phyloP scores from a whole-genome alignment of 2,329 filamentous ascomycete genomes.

The Colletotrichum acutatum region DNA sequence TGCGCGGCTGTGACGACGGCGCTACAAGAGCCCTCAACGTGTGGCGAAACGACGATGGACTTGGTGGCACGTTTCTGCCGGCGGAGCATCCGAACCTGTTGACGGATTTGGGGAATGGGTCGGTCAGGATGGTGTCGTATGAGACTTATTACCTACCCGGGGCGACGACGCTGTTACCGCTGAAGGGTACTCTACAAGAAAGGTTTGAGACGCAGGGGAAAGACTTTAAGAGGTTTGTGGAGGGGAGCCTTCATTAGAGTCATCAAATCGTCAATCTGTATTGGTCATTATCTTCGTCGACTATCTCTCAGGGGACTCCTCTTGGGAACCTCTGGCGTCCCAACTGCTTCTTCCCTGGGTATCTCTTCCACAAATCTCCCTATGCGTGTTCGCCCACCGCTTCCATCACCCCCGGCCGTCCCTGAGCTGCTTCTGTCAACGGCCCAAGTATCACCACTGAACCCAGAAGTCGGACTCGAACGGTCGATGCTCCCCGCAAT shows the following conservation, averaged over 20 bases:
- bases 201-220: not conserved
- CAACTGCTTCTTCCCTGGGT: slow-evolving; percentile 7
- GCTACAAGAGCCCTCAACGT: not conserved
- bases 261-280: not conserved
- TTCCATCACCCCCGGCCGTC: not conserved
- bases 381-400: not conserved
- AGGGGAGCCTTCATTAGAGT: not conserved
- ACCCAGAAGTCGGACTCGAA: slow-evolving; percentile 40
- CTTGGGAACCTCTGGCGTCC: slow-evolving; percentile 4
- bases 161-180: not conserved
- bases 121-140: not conserved
- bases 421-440: not conserved
- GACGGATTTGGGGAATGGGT: not conserved
- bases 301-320: slow-evolving; percentile 1
- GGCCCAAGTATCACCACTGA: slow-evolving; percentile 36
- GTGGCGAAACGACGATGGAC: not conserved
- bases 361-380: not conserved
- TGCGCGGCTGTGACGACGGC: not conserved
- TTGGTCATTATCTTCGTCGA: not conserved
- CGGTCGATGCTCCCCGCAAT: slow-evolving; percentile 40
- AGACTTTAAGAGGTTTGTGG: not conserved
- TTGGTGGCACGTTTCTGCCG: not conserved
- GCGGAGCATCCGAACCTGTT: not conserved
- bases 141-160: not conserved
- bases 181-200: not conserved